Evolutionary conservation across 73 alveolate genomes (phyloP).

Genomic region (Uronychia setigera): DNA sequence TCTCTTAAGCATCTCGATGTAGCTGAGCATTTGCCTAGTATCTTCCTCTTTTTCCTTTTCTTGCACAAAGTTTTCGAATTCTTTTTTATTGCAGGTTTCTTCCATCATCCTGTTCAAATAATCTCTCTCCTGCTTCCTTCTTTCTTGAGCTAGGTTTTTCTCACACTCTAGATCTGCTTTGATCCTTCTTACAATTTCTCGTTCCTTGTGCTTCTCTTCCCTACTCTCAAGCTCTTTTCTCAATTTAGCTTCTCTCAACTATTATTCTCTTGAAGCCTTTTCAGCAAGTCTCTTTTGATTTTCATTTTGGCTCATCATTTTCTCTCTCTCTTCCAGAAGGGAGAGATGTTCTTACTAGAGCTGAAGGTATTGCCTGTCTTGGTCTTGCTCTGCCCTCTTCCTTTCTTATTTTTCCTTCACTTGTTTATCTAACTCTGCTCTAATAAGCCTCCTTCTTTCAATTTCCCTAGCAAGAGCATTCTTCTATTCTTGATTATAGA

Average conservation of each 20-base stretch:
- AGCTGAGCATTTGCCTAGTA: slow-evolving; percentile 40
- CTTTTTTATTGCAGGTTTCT: slow-evolving; percentile 57
- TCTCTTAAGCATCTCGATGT: slow-evolving; percentile 62
- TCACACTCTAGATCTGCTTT: slow-evolving; percentile 50
- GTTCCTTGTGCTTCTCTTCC: slow-evolving; percentile 28
- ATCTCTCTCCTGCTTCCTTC: slow-evolving; percentile 51
- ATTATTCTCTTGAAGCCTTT: slow-evolving; percentile 42
- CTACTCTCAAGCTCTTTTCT: slow-evolving; percentile 36
- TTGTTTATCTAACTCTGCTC: slow-evolving; percentile 68
- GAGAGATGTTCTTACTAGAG: slow-evolving; percentile 42
- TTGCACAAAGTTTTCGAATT: slow-evolving; percentile 19
- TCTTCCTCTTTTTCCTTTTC: slow-evolving; percentile 66
- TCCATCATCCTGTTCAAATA: slow-evolving; percentile 58
- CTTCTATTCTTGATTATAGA: slow-evolving; percentile 65
- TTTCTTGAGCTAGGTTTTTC: slow-evolving; percentile 34
- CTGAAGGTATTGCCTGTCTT: slow-evolving; percentile 41
- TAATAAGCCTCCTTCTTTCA: slow-evolving; percentile 63
- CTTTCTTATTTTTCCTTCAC: slow-evolving; percentile 48
- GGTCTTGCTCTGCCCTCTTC: slow-evolving; percentile 49
- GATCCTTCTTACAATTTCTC: slow-evolving; percentile 32
- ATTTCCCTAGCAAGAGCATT: slow-evolving; percentile 53
- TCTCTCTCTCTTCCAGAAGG: slow-evolving; percentile 50
- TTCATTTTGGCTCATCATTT: slow-evolving; percentile 3
- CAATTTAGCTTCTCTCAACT: slow-evolving; percentile 45
- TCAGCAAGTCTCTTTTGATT: slow-evolving; percentile 25